Conservation (phyloP, 805 yeast genomes). For the Saturnispora besseyi region DNA sequence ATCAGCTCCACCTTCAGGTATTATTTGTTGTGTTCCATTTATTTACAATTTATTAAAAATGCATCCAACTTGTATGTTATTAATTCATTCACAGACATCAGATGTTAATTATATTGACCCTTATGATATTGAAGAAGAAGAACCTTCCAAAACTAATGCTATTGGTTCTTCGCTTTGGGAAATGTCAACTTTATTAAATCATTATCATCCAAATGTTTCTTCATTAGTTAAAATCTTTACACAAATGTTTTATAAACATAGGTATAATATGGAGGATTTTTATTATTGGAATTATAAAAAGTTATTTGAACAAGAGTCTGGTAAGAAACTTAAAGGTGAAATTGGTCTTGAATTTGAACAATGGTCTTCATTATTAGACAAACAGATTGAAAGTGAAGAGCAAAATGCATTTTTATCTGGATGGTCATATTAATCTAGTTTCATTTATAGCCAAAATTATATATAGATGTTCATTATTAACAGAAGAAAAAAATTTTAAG, state of each 20-base stretch:
- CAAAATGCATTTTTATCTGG: conserved; percentile 9
- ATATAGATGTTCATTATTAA: neutral
- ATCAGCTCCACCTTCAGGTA: conserved; percentile 79
- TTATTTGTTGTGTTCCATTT: conserved; percentile 83
- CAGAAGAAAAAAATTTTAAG: neutral
- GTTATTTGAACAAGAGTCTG: conserved; percentile 52
- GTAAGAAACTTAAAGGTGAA: conserved; percentile 57
- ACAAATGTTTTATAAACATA: conserved; percentile 83
- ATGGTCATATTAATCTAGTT: conserved; percentile 7
- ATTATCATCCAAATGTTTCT: conserved; percentile 93
- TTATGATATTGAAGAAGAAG: conserved; percentile 49
- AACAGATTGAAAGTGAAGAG: conserved; percentile 18
- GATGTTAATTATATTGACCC: conserved; percentile 48
- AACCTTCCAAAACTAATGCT: conserved; percentile 76
- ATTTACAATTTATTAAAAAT: conserved; percentile 79
- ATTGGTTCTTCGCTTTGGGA: conserved; percentile 90
- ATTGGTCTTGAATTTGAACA: conserved; percentile 72
- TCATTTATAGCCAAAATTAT: neutral
- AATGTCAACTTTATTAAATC: conserved; percentile 59
- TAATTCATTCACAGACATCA: conserved; percentile 51
- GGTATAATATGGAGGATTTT: conserved; percentile 89
- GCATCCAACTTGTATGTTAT: conserved; percentile 89
- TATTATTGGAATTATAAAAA: conserved; percentile 80
- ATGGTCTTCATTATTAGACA: conserved; percentile 33
- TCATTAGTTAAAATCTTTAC: conserved; percentile 80